Evolutionary conservation across 192 early-diverging fungal genomes (phyloP).

Genomic region (Spizellomyces sp.): DNA sequence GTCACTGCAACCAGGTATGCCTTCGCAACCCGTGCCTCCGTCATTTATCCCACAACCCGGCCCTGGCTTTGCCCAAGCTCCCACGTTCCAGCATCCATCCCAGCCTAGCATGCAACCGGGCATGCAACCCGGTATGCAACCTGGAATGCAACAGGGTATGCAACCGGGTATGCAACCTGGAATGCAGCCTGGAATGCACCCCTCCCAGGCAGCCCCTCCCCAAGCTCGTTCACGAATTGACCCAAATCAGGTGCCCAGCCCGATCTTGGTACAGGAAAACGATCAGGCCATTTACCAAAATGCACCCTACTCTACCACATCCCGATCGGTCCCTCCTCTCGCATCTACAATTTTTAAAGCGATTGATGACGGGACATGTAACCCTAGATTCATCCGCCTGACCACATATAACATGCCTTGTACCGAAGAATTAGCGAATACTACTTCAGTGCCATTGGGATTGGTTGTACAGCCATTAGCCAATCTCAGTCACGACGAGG

Average conservation of each 20-base stretch:
- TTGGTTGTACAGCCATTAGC: constrained; percentile 92
- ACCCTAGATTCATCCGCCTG: constrained; percentile 87
- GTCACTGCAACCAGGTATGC: neutral
- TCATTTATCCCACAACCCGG: too few relatives aligned
- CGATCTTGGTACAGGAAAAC: constrained; percentile 77
- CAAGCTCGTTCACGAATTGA: constrained; percentile 65
- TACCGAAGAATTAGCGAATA: constrained; percentile 76
- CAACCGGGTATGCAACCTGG: neutral
- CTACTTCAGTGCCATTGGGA: constrained; percentile 82
- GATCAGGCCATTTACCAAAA: constrained; percentile 76
- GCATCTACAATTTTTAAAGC: constrained; percentile 77
- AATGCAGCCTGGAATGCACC: constrained; percentile 1
- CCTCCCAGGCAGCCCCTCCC: neutral
- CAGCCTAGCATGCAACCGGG: constrained; percentile 6
- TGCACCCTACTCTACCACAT: constrained; percentile 72
- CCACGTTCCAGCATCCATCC: constrained; percentile 3
- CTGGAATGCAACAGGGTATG: constrained; percentile 6
- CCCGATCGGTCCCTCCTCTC: constrained; percentile 73
- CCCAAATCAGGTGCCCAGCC: constrained; percentile 92
- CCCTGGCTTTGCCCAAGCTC: too few relatives aligned
- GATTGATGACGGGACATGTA: constrained; percentile 81
- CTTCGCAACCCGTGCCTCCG: neutral
- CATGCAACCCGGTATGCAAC: constrained; percentile 21
- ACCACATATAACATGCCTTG: constrained; percentile 87
- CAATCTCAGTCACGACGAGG: constrained; percentile 74